A percentile compares a stretch with the other conserved stretches of the same genome.
phyloP scores from a whole-genome alignment of 2,329 filamentous ascomycete species.

The Aspergillus sp. region DNA sequence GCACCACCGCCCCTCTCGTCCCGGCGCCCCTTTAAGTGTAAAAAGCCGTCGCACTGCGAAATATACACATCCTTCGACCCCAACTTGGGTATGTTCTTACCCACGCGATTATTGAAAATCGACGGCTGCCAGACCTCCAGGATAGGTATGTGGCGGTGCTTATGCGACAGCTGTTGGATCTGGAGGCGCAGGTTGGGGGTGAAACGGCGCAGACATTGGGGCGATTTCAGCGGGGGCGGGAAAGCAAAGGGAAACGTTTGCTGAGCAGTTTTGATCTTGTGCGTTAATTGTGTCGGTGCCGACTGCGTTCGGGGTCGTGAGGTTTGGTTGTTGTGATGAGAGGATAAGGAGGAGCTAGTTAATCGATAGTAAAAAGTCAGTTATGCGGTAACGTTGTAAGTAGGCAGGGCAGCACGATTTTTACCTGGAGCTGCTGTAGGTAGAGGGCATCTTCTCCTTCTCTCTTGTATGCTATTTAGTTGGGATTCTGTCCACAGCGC shows the following conservation, averaged over 20 bases:
- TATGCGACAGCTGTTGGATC: conserved; percentile 23
- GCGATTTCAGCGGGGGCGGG: conserved; percentile 21
- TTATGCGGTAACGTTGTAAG: no score
- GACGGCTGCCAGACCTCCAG: conserved; percentile 25
- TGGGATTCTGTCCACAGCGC: no score
- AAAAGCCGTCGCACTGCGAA: conserved; percentile 19
- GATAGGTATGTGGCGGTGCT: conserved; percentile 17
- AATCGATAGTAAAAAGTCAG: no score
- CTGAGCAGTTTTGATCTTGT: conserved; percentile 8
- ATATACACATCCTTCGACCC: conserved; percentile 21
- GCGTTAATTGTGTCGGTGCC: conserved; percentile 8
- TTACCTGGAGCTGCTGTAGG: no score
- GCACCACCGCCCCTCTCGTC: background rate
- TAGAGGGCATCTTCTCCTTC: no score
- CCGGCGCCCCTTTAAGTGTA: conserved; percentile 3
- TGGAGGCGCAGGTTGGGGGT: conserved; percentile 23
- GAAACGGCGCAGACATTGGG: conserved; percentile 15
- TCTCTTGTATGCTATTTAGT: no score
- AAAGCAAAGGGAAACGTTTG: conserved; percentile 20
- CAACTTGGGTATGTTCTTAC: conserved; percentile 15
- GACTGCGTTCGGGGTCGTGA: background rate
- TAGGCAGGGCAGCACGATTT: no score
- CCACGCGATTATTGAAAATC: conserved; percentile 15
- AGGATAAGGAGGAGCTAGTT: no score
- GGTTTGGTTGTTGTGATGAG: background rate